Evolutionary conservation across 1,284 basidiomycete genomes (phyloP), one percentile per base, ranked within the genome.

Genomic region (Cryptococcus maquisensis): DNA sequence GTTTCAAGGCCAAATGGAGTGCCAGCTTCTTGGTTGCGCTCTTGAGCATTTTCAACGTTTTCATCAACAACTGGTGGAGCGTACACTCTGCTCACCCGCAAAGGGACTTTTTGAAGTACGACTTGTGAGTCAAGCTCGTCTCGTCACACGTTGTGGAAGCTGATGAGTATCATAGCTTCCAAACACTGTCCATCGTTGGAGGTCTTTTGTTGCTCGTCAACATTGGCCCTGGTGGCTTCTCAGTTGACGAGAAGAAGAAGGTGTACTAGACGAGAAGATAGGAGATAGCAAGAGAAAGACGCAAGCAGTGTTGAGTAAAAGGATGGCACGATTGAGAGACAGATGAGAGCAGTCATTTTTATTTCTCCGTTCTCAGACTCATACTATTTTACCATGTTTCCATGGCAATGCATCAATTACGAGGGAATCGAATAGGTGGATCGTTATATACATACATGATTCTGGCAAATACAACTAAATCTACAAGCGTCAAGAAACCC

Each of bases 221-320:
- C 81, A 94, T 97, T 83, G 96, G 96, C 66, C 93, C 96, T 48
- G 90, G 94, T 57, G 95, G 95, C 62, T 82, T 98, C 62, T 98
- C 95, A 8, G 89, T 98, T 57, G 96, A 98, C 79, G 94, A 98
- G 82, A 97, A 98, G 83, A 98, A 98, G 83, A 98, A 97, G 84
- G 92, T 85, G 13, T 55, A 61, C 46, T 35, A 20, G 38, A n/a
- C 28, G 28, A 32, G 28, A 8, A 6, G 10, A 8, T 32, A 32
- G 3, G 4, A 8, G n/a, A n/a, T n/a, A 23, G 18, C 24, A 43
- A 23, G 21, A 15, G 38, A 26, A 40, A 13, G 28, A 32, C 7
- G 10, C 7, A 6, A 18, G 40, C 40, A 23, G n/a, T 20, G 40
- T 20, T 2, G 40, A 42, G n/a, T 18, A 23, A 23, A 8, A 42